A percentile compares a stretch with the other conserved stretches of the same genome.
These are phyloP conservation scores for Cladorrhinum samala DNA, from an alignment of 495 filamentous ascomycete species.

Conservation along the genomic window DNA sequence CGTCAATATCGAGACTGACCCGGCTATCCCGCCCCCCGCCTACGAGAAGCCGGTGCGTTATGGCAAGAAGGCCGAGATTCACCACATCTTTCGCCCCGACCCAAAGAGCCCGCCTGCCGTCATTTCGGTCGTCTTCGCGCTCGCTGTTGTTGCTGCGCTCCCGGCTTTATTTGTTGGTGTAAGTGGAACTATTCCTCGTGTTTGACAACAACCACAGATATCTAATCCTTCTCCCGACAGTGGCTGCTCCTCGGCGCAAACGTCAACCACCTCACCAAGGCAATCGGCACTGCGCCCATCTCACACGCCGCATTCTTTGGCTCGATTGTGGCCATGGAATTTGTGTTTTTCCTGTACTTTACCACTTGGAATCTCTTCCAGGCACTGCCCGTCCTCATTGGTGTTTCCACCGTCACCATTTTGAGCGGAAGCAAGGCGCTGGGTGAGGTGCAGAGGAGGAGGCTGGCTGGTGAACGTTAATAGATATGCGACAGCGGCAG, in stretches of 20 bases:
- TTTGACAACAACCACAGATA: neutral
- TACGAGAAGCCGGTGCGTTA: constrained; percentile 68
- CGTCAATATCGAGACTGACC: constrained; percentile 49
- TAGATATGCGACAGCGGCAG: neutral
- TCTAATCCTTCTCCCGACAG: constrained; percentile 30
- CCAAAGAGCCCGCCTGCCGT: constrained; percentile 76
- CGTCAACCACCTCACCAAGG: constrained; percentile 67
- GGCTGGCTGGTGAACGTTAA: constrained; percentile 68
- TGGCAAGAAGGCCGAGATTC: constrained; percentile 74
- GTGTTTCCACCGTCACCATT: constrained; percentile 65
- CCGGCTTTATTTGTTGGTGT: constrained; percentile 66
- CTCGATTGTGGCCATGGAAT: constrained; percentile 80
- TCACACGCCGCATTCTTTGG: constrained; percentile 76
- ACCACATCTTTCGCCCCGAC: constrained; percentile 82
- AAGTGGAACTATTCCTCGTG: constrained; percentile 31
- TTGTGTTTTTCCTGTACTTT: constrained; percentile 93
- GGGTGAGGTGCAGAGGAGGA: constrained; percentile 82
- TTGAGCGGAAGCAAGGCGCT: constrained; percentile 88
- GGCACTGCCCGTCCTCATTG: constrained; percentile 64
- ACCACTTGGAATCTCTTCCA: constrained; percentile 90
- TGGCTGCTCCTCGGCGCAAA: constrained; percentile 85
- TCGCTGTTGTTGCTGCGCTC: constrained; percentile 62
- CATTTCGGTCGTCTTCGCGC: constrained; percentile 71
- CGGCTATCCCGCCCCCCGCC: constrained; percentile 52
- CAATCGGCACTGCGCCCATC: constrained; percentile 64